Percentiles rank a stretch among this genome's conserved stretches.
Conservation (phyloP, 2,329 filamentous ascomycete species). For the Emydomyces testavorans region DNA sequence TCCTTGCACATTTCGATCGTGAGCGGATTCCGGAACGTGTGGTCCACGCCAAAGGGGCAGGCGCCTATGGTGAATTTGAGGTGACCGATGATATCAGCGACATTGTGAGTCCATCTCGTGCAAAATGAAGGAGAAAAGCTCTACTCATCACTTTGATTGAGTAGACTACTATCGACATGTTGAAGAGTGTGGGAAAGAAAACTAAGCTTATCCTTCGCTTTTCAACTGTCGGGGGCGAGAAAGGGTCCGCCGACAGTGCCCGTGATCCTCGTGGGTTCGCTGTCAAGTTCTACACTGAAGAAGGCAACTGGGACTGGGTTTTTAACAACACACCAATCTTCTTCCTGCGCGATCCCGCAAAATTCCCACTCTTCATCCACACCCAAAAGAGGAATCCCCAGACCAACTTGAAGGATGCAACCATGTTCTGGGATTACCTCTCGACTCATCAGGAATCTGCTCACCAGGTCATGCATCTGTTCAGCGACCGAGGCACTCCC, state of each 20-base stretch:
- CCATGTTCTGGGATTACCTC: conserved; percentile 58
- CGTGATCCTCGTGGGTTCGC: conserved; percentile 63
- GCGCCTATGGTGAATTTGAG: conserved; percentile 35
- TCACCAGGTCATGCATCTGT: conserved; percentile 55
- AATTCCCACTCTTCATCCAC: conserved; percentile 63
- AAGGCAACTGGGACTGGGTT: conserved; percentile 64
- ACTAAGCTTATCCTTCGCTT: conserved; percentile 58
- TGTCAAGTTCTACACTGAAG: conserved; percentile 60
- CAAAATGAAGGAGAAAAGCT: not conserved
- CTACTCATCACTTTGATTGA: conserved; percentile 8
- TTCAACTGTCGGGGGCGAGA: conserved; percentile 64
- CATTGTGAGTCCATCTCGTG: conserved; percentile 23
- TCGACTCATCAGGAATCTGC: conserved; percentile 51
- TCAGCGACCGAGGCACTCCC: conserved; percentile 55
- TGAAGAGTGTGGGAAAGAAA: conserved; percentile 53
- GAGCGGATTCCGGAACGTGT: conserved; percentile 34
- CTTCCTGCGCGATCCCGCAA: conserved; percentile 61
- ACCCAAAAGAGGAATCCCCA: conserved; percentile 64
- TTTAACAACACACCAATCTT: conserved; percentile 51
- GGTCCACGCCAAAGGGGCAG: conserved; percentile 35
- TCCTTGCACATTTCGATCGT: conserved; percentile 39
- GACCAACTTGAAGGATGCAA: conserved; percentile 57
- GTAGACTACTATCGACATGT: conserved; percentile 37
- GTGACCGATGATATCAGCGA: conserved; percentile 42
- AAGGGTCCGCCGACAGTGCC: conserved; percentile 58